A percentile compares a stretch with the other conserved stretches of the same genome.
Evolutionary conservation across 75 land plant species (phyloP).

Genomic region (Azolla pinnata): DNA sequence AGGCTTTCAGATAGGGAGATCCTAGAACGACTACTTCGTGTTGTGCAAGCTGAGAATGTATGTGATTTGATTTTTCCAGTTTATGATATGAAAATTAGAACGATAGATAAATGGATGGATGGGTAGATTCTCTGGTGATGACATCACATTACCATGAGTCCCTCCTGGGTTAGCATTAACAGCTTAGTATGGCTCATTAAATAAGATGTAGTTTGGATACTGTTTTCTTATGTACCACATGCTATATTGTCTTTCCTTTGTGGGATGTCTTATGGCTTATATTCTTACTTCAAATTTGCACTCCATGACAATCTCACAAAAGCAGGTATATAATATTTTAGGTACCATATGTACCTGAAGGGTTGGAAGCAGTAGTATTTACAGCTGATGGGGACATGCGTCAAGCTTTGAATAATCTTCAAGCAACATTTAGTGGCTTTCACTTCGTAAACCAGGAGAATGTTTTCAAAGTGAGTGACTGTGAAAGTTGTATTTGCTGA

Average conservation of each 20-base stretch:
- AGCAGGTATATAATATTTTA: too few relatives aligned
- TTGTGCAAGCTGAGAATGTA: constrained; percentile 85
- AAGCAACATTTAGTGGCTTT: constrained; percentile 93
- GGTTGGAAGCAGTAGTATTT: constrained; percentile 98
- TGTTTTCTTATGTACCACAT: too few relatives aligned
- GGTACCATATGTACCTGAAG: constrained; percentile 98
- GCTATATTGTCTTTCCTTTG: too few relatives aligned
- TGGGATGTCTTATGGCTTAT: not conserved
- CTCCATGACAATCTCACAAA: too few relatives aligned
- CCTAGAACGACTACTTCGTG: constrained; percentile 76
- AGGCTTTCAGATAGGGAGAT: constrained; percentile 92
- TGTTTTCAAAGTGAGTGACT: constrained; percentile 77
- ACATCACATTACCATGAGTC: too few relatives aligned
- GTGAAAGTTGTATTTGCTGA: not conserved
- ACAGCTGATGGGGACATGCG: constrained; percentile 99
- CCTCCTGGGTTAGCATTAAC: too few relatives aligned
- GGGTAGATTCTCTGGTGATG: too few relatives aligned
- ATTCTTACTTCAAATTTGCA: not conserved
- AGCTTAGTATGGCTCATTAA: too few relatives aligned
- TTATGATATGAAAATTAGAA: too few relatives aligned
- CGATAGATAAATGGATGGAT: too few relatives aligned
- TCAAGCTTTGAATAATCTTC: constrained; percentile 95
- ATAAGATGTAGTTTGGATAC: too few relatives aligned
- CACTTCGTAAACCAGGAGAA: constrained; percentile 95
- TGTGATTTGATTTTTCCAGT: too few relatives aligned